Evolutionary conservation across 495 filamentous ascomycete species (phyloP), one percentile per base, ranked within the genome.

Genomic region (Parathielavia appendiculata): DNA sequence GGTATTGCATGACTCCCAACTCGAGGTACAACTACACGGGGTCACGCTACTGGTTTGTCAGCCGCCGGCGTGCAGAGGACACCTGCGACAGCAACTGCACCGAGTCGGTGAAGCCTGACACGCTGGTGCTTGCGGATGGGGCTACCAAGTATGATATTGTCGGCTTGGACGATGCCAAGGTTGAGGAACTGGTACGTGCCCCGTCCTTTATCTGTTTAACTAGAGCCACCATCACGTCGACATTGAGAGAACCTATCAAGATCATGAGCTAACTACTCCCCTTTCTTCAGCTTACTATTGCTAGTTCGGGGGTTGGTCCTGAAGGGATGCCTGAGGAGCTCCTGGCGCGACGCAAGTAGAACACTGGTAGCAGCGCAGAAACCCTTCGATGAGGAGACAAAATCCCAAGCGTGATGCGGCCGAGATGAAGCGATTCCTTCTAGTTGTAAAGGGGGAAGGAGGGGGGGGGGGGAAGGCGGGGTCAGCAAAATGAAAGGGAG

Each of bases 81-180:
- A n/a, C n/a, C n/a, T n/a, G n/a, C n/a, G 41, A 34, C 7, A 14
- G 13, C n/a, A 45, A 17, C 41, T 56, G 53, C 26, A 56, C 39
- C 14, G 40, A 56, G 41, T 16, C 26, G 20, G 53, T 45, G 6
- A 56, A 56, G 53, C 53, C 53, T 13, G 53, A 56, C 19, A 56
- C 53, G 23, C 41, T 56, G 20, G 19, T 56, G 38, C 41, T 56
- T 20, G 53, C 36, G 53, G 53, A 56, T 56, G 53, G 53, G 16
- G 41, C 47, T 11, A 56, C 53, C 13, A 46, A 56, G 41, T 56
- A 56, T 56, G 53, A 56, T n/a, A 44, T 56, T 56, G 23, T 39
- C 17, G 39, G 40, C 22, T 56, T 56, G 53, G 53, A 56, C 40
- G 53, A 56, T 46, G 53, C 19, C 30, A 56, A 56, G 41, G 40